Evolutionary conservation across 2,329 filamentous ascomycete genomes (phyloP).

Genomic region (Hymenotorrendiella dingleyae): DNA sequence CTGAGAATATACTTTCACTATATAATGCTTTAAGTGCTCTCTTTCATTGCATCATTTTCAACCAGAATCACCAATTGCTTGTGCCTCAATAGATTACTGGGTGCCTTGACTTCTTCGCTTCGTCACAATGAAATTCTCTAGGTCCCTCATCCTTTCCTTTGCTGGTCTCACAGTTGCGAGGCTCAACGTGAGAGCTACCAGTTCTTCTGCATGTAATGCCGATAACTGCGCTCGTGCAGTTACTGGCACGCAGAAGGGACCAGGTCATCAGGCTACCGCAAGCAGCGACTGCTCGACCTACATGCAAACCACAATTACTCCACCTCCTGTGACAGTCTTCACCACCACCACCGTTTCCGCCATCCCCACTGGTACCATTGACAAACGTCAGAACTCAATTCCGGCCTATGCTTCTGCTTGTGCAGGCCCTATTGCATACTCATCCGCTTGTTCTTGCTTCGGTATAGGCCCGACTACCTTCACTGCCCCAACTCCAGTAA

Average conservation of each 20-base stretch:
- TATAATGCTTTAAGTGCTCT: too few species aligned
- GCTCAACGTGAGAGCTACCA: too few species aligned
- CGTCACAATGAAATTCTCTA: background rate
- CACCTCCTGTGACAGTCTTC: constrained; percentile 7
- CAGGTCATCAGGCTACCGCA: constrained; percentile 9
- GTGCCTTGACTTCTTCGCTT: background rate
- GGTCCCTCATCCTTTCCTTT: constrained; percentile 1
- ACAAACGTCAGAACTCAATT: constrained; percentile 8
- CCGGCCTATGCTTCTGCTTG: constrained; percentile 24
- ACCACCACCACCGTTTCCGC: constrained; percentile 6
- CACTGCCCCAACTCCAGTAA: constrained; percentile 12
- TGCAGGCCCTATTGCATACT: constrained; percentile 13
- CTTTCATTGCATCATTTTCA: too few species aligned
- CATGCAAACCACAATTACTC: constrained; percentile 8
- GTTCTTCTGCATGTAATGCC: constrained; percentile 7
- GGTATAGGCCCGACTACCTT: constrained; percentile 13
- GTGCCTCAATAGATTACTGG: background rate
- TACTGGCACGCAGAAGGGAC: constrained; percentile 10
- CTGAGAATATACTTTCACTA: too few species aligned
- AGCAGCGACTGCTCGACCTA: constrained; percentile 17
- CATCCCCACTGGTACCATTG: background rate
- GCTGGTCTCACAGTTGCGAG: background rate
- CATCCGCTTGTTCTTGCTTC: constrained; percentile 24
- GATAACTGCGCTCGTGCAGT: constrained; percentile 20
- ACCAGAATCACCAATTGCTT: background rate